Percentiles rank a stretch among this genome's conserved stretches.
Evolutionary conservation across 192 early-diverging fungal species (phyloP).

Genomic region (Podila clonocystis): DNA sequence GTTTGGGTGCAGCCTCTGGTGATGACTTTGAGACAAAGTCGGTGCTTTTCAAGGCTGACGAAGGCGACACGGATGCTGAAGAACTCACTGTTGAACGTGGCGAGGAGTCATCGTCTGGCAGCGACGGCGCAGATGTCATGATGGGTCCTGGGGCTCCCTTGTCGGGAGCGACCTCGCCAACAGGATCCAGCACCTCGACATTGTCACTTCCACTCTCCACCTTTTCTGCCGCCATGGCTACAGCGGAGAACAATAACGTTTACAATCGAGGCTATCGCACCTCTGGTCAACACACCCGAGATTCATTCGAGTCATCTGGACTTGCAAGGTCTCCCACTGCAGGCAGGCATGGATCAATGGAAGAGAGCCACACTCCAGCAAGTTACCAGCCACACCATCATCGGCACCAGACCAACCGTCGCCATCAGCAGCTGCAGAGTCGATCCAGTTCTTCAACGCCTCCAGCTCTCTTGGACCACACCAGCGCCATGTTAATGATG

Average conservation of each 20-base stretch:
- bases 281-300: constrained; percentile 8
- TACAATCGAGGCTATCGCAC: neutral
- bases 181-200: constrained; percentile 26
- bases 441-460: constrained; percentile 30
- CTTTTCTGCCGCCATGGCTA: neutral
- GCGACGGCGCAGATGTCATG: constrained; percentile 5
- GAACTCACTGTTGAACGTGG: constrained; percentile 25
- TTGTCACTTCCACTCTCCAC: constrained; percentile 35
- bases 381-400: constrained; percentile 8
- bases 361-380: neutral
- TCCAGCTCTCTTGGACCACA: constrained; percentile 14
- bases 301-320: constrained; percentile 10
- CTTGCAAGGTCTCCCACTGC: constrained; percentile 8
- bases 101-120: constrained; percentile 12
- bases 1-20: constrained; percentile 15
- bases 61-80: constrained; percentile 46
- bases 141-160: neutral
- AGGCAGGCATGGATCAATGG: neutral
- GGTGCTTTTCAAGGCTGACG: constrained; percentile 32
- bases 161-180: constrained; percentile 32
- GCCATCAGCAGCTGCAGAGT: constrained; percentile 13
- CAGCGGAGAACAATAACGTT: neutral
- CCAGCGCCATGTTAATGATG: neutral
- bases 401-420: constrained; percentile 10
- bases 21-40: constrained; percentile 47